phyloP scores from a whole-genome alignment of 2,329 filamentous ascomycete species.

The Aspergillus hiratsukae region DNA sequence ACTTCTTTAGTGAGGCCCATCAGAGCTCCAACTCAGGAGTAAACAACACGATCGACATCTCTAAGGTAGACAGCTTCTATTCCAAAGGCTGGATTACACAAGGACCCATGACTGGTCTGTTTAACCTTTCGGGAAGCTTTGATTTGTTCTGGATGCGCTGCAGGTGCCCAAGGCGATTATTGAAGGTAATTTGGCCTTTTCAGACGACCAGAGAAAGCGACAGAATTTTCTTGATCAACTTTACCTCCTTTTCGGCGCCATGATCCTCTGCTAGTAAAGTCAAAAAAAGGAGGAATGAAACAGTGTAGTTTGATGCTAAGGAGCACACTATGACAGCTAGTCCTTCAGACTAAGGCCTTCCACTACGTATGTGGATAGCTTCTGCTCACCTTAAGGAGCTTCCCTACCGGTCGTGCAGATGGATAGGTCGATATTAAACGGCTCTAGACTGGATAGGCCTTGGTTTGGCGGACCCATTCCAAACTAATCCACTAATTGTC shows the following conservation, averaged over 20 bases:
- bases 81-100: not conserved
- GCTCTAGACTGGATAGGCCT: not conserved
- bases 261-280: not conserved
- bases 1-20: not conserved
- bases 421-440: not conserved
- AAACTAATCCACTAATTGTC: not conserved
- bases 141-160: not conserved
- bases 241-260: not conserved
- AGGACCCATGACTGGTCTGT: not conserved
- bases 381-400: not conserved
- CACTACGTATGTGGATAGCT: not conserved
- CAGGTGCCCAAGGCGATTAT: not conserved
- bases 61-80: not conserved
- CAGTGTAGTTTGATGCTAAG: not conserved
- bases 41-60: too few relatives aligned
- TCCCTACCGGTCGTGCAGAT: conserved; percentile 5
- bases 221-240: not conserved
- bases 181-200: not conserved
- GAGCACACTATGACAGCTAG: not conserved
- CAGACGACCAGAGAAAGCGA: not conserved
- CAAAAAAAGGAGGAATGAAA: conserved; percentile 4
- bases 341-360: not conserved
- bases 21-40: not conserved
- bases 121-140: not conserved
- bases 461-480: not conserved